Percentiles rank a stretch among this genome's conserved stretches.
Conservation (phyloP, 2,329 filamentous ascomycete species). For the Botryotinia narcissicola region DNA sequence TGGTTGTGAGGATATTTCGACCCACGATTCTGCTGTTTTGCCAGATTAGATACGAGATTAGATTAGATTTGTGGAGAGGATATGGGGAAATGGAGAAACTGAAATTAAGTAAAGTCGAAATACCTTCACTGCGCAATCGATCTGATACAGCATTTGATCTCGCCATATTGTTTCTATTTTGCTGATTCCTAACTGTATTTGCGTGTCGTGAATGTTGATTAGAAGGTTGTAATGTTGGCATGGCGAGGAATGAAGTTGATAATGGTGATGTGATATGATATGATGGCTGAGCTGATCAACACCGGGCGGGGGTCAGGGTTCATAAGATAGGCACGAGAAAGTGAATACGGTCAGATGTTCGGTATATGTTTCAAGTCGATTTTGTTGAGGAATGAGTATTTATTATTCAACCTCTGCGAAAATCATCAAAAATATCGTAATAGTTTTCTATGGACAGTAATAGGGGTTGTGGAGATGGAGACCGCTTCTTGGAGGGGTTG, state of each 20-base stretch:
- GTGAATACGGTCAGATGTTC: constrained; percentile 13
- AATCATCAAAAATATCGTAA: neutral
- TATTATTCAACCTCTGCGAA: neutral
- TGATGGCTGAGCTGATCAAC: constrained; percentile 6
- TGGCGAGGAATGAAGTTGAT: constrained; percentile 18
- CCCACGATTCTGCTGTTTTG: constrained; percentile 75
- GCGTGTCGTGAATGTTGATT: constrained; percentile 14
- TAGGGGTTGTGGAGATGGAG: constrained; percentile 8
- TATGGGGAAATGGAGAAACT: neutral
- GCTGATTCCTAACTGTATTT: constrained; percentile 11
- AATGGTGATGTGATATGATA: neutral
- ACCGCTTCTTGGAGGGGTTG: neutral
- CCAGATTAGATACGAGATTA: constrained; percentile 12
- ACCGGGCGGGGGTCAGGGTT: constrained; percentile 6
- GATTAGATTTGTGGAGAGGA: constrained; percentile 29
- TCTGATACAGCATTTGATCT: constrained; percentile 26
- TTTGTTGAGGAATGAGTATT: constrained; percentile 1
- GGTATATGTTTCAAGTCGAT: constrained; percentile 10
- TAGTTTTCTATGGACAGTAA: neutral
- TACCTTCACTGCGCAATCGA: constrained; percentile 36
- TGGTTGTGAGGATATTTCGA: constrained; percentile 88
- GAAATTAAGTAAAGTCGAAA: neutral
- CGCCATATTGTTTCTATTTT: constrained; percentile 20
- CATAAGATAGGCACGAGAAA: constrained; percentile 10
- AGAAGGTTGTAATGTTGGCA: constrained; percentile 20